These are phyloP conservation scores for Graphiopsis chlorocephala DNA, from an alignment of 2,329 filamentous ascomycete species.

Conservation along the genomic window DNA sequence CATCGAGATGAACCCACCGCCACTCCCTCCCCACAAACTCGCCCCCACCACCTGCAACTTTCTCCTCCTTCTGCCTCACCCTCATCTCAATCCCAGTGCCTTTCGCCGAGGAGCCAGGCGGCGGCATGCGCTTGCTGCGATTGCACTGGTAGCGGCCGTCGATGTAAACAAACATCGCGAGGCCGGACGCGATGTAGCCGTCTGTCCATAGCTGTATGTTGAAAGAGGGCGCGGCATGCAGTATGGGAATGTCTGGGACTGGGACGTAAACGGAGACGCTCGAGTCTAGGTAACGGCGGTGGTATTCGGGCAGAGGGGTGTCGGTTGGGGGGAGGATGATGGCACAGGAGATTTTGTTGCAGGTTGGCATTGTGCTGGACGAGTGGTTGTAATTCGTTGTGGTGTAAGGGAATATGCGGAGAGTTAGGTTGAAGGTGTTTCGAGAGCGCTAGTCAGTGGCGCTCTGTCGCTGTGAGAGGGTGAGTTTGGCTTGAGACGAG, in stretches of 20 bases:
- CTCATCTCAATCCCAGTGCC: constrained; percentile 33
- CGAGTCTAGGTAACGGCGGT: constrained; percentile 50
- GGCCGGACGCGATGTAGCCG: constrained; percentile 52
- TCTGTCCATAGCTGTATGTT: constrained; percentile 48
- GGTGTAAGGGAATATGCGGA: background rate
- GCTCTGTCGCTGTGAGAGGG: background rate
- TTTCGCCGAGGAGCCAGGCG: background rate
- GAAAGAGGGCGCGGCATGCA: constrained; percentile 34
- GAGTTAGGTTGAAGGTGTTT: background rate
- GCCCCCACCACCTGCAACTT: constrained; percentile 38
- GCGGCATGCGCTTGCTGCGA: constrained; percentile 44
- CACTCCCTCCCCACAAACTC: constrained; percentile 52
- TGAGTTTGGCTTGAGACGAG: background rate
- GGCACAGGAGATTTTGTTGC: constrained; percentile 53
- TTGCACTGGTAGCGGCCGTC: constrained; percentile 59
- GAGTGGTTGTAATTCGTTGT: background rate
- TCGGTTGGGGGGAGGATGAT: constrained; percentile 49
- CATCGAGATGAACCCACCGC: constrained; percentile 51
- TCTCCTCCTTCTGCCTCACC: constrained; percentile 55
- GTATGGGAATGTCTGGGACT: constrained; percentile 43
- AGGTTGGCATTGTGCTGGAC: constrained; percentile 49
- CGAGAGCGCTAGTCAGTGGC: background rate
- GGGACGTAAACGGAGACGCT: constrained; percentile 52
- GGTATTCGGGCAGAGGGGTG: constrained; percentile 48
- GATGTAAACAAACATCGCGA: constrained; percentile 56